Conservation (phyloP, 2,329 filamentous ascomycete genomes). For the Amesomyces nigricolor region DNA sequence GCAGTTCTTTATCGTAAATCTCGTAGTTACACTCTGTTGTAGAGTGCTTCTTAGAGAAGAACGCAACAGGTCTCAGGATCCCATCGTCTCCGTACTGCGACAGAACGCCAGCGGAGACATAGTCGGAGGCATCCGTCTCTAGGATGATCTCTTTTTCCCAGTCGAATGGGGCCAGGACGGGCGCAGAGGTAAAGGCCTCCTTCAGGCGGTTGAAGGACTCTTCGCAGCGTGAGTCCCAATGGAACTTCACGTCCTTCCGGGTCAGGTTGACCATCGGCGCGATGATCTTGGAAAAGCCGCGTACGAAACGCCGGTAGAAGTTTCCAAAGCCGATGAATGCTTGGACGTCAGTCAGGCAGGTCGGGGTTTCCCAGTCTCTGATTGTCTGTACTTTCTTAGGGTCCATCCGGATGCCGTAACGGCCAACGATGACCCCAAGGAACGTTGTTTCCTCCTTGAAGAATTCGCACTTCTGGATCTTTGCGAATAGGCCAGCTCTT, state of each 20-base stretch:
- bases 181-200: not conserved
- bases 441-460: not conserved
- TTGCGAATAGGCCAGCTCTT: not conserved
- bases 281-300: not conserved
- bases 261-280: not conserved
- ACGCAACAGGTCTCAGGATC: not conserved
- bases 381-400: not conserved
- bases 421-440: not conserved
- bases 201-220: not conserved
- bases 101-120: not conserved
- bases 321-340: slow-evolving; percentile 3
- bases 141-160: not conserved
- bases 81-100: not conserved
- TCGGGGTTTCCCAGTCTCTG: not conserved
- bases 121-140: not conserved
- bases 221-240: not conserved
- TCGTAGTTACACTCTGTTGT: not conserved
- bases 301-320: slow-evolving; percentile 5
- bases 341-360: not conserved
- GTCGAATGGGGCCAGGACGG: not conserved
- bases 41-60: not conserved
- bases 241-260: not conserved
- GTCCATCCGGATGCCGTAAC: not conserved
- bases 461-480: not conserved
- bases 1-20: not conserved